phyloP scores from a whole-genome alignment of 2,329 filamentous ascomycete species.

The Fusarium sp. region DNA sequence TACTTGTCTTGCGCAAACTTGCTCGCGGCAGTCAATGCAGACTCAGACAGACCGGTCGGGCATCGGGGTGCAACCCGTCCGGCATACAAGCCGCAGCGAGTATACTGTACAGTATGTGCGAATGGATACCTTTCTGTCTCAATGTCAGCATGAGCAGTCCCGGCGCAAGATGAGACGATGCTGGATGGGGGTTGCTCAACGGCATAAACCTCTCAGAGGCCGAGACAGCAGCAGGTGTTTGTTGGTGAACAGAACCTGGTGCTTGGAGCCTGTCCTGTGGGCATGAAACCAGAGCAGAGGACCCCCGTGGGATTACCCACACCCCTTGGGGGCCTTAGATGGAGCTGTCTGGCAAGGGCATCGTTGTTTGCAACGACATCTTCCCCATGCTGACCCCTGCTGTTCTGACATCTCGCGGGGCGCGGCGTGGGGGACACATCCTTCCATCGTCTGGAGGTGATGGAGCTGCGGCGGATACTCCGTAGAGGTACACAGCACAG shows the following conservation, averaged over 20 bases:
- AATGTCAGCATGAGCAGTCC: conserved; percentile 1
- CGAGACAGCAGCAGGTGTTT: conserved; percentile 1
- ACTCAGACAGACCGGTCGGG: background rate
- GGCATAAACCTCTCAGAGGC: conserved; percentile 4
- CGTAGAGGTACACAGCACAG: background rate
- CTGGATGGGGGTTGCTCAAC: background rate
- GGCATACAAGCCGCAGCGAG: background rate
- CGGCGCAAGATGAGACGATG: conserved; percentile 5
- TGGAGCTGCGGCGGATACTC: conserved; percentile 3
- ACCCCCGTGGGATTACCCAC: conserved; percentile 20
- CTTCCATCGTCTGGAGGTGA: conserved; percentile 14
- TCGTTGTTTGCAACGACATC: conserved; percentile 13
- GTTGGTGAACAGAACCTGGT: conserved; percentile 24
- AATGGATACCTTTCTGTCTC: background rate
- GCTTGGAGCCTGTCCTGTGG: conserved; percentile 16
- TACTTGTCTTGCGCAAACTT: background rate
- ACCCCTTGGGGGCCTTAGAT: conserved; percentile 14
- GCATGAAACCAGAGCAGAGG: background rate
- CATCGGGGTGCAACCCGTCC: background rate
- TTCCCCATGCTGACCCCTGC: conserved; percentile 35
- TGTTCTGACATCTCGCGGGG: conserved; percentile 33
- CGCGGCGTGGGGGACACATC: conserved; percentile 30
- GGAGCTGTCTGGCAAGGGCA: conserved; percentile 19
- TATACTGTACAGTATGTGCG: background rate
- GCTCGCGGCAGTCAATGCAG: background rate